Percentiles rank a stretch among this genome's conserved stretches.
These are phyloP conservation scores for Pseudopithomyces maydicus DNA, from an alignment of 2,329 filamentous ascomycete species.

Conservation along the genomic window DNA sequence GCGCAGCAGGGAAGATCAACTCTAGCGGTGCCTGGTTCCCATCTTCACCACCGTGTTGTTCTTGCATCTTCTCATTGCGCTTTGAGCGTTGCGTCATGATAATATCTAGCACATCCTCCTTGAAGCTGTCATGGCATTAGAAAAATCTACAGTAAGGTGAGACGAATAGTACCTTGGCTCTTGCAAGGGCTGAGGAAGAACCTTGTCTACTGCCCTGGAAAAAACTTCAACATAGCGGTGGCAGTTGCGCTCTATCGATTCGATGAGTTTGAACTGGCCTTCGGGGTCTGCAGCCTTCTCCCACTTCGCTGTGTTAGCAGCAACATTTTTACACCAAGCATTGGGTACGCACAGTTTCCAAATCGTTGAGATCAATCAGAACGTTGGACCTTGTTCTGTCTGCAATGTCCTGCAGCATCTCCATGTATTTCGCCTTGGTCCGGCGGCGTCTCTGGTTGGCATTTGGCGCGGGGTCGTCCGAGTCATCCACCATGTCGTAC, in stretches of 20 bases:
- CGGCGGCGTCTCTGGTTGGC: constrained; percentile 44
- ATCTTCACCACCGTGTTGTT: constrained; percentile 49
- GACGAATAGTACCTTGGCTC: constrained; percentile 71
- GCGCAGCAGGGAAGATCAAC: constrained; percentile 85
- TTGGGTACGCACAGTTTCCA: constrained; percentile 63
- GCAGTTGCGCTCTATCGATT: constrained; percentile 87
- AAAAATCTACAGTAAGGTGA: constrained; percentile 1
- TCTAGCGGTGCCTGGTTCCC: constrained; percentile 67
- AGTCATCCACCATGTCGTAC: constrained; percentile 90
- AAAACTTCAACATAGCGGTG: constrained; percentile 95
- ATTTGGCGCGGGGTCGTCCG: constrained; percentile 63
- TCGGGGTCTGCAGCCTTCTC: constrained; percentile 73
- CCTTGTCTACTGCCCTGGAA: constrained; percentile 83
- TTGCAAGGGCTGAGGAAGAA: constrained; percentile 77
- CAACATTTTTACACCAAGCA: background rate
- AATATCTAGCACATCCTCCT: constrained; percentile 95
- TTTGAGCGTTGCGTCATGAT: constrained; percentile 90
- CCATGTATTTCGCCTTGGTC: constrained; percentile 84
- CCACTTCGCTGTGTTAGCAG: constrained; percentile 61
- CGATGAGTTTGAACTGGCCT: constrained; percentile 68
- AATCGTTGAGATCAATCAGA: constrained; percentile 85
- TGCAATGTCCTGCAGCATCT: constrained; percentile 83
- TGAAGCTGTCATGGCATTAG: constrained; percentile 69
- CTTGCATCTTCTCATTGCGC: constrained; percentile 76
- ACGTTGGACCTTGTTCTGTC: constrained; percentile 79